Percentiles rank a stretch among this genome's conserved stretches.
Conservation (phyloP, 345 rosid species). For the Xanthoceras sorbifolium region DNA sequence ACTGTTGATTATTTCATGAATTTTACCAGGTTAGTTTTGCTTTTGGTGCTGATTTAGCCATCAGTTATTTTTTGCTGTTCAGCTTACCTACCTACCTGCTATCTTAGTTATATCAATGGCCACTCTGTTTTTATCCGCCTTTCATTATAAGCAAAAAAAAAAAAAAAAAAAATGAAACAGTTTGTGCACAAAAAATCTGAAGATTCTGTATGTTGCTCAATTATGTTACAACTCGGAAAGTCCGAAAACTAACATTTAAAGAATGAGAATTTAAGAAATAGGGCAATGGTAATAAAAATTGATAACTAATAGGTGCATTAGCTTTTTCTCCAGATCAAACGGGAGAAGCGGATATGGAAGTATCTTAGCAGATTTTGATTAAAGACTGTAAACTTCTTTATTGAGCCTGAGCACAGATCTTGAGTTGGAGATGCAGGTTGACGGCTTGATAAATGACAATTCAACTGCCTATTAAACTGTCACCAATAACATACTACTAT, state of each 20-base stretch:
- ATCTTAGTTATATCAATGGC: neutral
- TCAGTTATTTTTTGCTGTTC: slow-evolving; percentile 1
- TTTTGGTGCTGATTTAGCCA: neutral
- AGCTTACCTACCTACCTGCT: slow-evolving; percentile 10
- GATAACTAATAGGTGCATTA: neutral
- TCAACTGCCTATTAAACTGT: neutral
- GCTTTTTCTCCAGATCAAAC: neutral
- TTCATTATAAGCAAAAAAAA: neutral
- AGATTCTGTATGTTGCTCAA: neutral
- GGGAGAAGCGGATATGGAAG: neutral
- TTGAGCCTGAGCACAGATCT: neutral
- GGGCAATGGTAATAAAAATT: neutral
- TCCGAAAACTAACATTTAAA: neutral
- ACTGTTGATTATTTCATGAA: slow-evolving; percentile 86
- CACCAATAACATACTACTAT: neutral
- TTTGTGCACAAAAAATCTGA: neutral
- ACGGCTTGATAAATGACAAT: neutral
- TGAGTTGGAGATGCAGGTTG: neutral
- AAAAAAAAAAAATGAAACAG: neutral
- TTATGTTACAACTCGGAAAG: neutral
- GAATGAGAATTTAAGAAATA: neutral
- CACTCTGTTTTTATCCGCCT: neutral
- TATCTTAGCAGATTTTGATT: neutral
- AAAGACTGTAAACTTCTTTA: neutral
- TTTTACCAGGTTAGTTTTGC: slow-evolving; percentile 65